Evolutionary conservation across 2,329 filamentous ascomycete genomes (phyloP), one percentile per base, ranked within the genome.

Genomic region (Setomelanomma holmii): DNA sequence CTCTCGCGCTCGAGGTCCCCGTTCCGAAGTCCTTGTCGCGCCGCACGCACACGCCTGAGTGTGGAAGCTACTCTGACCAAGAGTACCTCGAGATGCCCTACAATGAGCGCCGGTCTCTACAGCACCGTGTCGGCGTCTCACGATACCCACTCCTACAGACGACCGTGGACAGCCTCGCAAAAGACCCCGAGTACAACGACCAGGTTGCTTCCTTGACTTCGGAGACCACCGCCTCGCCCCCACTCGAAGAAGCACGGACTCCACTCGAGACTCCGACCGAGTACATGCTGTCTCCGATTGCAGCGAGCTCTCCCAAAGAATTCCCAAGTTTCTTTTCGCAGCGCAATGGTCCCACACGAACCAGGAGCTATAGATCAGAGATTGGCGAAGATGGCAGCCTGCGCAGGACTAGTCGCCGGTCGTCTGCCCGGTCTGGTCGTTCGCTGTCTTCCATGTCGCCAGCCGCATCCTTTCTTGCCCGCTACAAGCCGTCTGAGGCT

Each of bases 391-490:
- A 72, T 20, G 67, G 65, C n/a, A 73, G 72, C 48, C 24, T 72
- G n/a, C 61, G 72, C n/a, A 63, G 68, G 44, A 56, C 62, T 16
- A 75, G 71, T 51, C 72, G 76, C 12, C 69, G 75, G 30, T 71
- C 68, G 20, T 82, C 80, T 12, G 76, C 76, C 22, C 78, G 81
- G 20, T 83, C 82, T 61, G 62, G 81, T 70, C 53, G 80, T 72
- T 69, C 72, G 6, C 46, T 74, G 35, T 75, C 75, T 20, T 82
- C 80, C 48, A 83, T 82, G 67, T 86, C 84, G 5, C 84, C 83
- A 1, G 84, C 84, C 11, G 82, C 81, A 40, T 80, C 79, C 16
- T 86, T 84, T 57, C 74, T 86, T 20, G 82, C 82, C n/a, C 78
- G 80, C 62, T 85, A 80, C 75, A 74, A 74, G 64, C 63, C 60